Conservation (phyloP, 148 eudicot species). For the Camellia japonica region DNA sequence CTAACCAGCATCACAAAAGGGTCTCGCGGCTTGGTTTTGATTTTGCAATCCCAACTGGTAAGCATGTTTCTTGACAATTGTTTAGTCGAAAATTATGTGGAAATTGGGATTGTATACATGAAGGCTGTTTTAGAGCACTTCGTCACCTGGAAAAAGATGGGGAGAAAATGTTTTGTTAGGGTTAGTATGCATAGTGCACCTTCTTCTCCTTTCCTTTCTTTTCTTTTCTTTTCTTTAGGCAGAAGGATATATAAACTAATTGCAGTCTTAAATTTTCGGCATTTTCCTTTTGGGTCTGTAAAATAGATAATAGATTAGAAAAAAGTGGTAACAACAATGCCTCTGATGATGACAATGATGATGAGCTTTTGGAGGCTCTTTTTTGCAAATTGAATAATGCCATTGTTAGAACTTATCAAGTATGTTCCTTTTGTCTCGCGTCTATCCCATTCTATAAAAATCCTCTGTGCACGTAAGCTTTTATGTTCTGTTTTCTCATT, state of each 20-base stretch:
- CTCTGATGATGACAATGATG: slow-evolving; percentile 8
- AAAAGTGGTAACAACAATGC: background rate
- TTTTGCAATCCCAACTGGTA: background rate
- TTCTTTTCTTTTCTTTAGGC: slow-evolving; percentile 9
- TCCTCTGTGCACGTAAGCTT: too few species aligned
- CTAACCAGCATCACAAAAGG: slow-evolving; percentile 27
- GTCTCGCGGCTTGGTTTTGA: background rate
- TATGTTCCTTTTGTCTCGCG: background rate
- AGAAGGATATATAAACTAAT: slow-evolving; percentile 17
- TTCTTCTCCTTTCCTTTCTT: background rate
- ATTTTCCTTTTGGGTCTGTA: background rate
- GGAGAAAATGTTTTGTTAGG: slow-evolving; percentile 11
- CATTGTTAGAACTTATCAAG: slow-evolving; percentile 3
- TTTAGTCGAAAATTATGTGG: background rate
- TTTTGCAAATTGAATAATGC: slow-evolving; percentile 7
- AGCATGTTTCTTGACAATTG: background rate
- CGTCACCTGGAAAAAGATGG: background rate
- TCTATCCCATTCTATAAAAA: too few species aligned
- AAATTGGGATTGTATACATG: background rate
- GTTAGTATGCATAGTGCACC: slow-evolving; percentile 10
- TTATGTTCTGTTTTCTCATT: background rate
- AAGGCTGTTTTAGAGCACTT: slow-evolving; percentile 14
- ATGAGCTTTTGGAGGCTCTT: slow-evolving; percentile 9
- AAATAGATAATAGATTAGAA: slow-evolving; percentile 9
- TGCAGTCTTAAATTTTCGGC: slow-evolving; percentile 2